phyloP scores from a whole-genome alignment of 495 filamentous ascomycete genomes.

The Neurospora sp. region DNA sequence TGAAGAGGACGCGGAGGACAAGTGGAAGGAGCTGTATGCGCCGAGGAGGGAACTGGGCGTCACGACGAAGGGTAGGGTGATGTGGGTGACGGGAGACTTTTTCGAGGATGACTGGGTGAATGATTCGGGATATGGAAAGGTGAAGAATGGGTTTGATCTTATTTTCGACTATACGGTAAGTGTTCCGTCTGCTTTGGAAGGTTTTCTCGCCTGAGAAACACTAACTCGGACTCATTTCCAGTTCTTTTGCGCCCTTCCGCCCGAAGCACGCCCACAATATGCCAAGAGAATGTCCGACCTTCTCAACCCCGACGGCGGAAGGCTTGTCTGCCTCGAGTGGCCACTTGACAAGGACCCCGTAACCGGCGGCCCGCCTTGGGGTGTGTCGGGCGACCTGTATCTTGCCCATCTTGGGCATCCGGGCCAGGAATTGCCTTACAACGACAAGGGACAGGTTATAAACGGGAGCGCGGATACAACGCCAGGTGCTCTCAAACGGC shows the following conservation, averaged over 20 bases:
- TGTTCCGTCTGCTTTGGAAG: neutral
- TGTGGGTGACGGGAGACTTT: conserved; percentile 61
- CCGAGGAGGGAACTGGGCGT: conserved; percentile 25
- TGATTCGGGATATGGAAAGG: conserved; percentile 2
- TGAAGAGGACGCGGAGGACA: conserved; percentile 1
- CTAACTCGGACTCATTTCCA: conserved; percentile 15
- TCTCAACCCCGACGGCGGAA: conserved; percentile 48
- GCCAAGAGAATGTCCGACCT: conserved; percentile 55
- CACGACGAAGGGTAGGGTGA: conserved; percentile 43
- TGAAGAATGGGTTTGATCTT: conserved; percentile 54
- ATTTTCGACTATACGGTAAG: conserved; percentile 80
- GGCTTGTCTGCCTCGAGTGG: conserved; percentile 73
- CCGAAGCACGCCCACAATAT: conserved; percentile 57
- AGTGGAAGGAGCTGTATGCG: conserved; percentile 31
- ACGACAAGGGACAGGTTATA: conserved; percentile 42
- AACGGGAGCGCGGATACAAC: conserved; percentile 11
- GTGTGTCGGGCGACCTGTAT: conserved; percentile 53
- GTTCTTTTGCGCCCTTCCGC: conserved; percentile 75
- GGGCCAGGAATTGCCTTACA: conserved; percentile 54
- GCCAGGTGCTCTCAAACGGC: conserved; percentile 44
- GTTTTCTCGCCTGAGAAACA: neutral
- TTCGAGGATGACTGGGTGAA: conserved; percentile 49
- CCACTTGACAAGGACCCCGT: conserved; percentile 57
- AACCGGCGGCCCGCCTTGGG: conserved; percentile 60
- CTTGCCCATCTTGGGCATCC: conserved; percentile 55